Conservation (phyloP, 768 basidiomycete genomes). For the Phlegmacium glaucopus region DNA sequence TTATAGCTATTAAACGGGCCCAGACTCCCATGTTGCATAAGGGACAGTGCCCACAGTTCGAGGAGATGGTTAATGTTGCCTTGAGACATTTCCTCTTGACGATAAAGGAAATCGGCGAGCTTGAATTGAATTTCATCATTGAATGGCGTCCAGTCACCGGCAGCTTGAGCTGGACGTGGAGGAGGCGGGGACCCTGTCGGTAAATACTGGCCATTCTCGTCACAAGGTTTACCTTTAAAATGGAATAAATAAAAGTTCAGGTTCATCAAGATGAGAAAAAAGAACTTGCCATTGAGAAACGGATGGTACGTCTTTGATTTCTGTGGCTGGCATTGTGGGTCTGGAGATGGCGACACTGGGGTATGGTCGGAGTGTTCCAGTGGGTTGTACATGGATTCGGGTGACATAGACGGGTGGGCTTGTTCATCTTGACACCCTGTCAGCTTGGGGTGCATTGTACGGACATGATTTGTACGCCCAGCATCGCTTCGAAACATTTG, state of each 20-base stretch:
- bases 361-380: background rate
- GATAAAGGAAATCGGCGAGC: slow-evolving; percentile 15
- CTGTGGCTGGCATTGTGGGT: background rate
- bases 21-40: background rate
- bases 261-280: background rate
- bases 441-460: background rate
- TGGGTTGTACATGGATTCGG: too few species aligned
- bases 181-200: background rate
- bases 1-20: slow-evolving; percentile 19
- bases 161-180: background rate
- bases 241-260: background rate
- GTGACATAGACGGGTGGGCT: background rate
- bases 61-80: slow-evolving; percentile 8
- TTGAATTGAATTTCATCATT: slow-evolving; percentile 11
- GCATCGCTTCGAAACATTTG: background rate
- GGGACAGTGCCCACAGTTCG: slow-evolving; percentile 10
- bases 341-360: background rate
- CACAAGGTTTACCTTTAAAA: background rate
- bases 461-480: background rate
- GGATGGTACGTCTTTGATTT: background rate
- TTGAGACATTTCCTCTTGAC: slow-evolving; percentile 8
- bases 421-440: background rate
- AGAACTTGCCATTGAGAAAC: background rate
- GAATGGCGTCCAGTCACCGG: background rate
- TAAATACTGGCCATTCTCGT: background rate